Evolutionary conservation across 148 eudicot species (phyloP), one percentile per base, ranked within the genome.

Genomic region (Cornus controversa): DNA sequence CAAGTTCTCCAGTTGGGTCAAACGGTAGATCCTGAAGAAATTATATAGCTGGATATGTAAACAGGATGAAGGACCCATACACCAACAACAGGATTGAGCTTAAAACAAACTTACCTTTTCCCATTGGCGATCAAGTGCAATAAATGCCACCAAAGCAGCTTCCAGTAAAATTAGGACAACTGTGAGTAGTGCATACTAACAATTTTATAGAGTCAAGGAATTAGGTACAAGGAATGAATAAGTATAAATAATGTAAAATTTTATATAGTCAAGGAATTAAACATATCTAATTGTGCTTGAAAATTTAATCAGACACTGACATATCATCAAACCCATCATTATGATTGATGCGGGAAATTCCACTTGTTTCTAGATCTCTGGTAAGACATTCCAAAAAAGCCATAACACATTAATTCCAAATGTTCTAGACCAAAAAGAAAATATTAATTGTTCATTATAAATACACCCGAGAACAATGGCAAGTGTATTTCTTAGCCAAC

Each of bases 1-100:
- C 88, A 77, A 93, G 86, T 83, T 87, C 93, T 70, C 95, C 97
- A 67, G 97, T 93, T 77, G 92, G 87, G 68, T 93, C 97, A 70
- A 23, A 54, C 71, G 97, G 97, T 81, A 93, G 85, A 88, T 87
- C 93, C 97, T 93, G 79, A 54, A 80, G 42, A 80, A 66, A 34
- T 31, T 36, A 70, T 3, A 69, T 60, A 18, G n/a, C 42, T 47
- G 24, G 45, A 66, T 29, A 76, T 7, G 42, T 20, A 50, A 82
- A 50, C 68, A 58, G 71, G 66, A 62, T 34, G n/a, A 76, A 57
- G 16, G 53, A 29, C 40, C 11, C 23, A 37, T 29, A 65, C 20
- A 36, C 24, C 67, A 69, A 63, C 23, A 67, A 8, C 29, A 25
- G 40, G 70, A 8, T 50, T 42, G 20, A 40, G 54, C 23, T 69